A percentile compares a stretch with the other conserved stretches of the same genome.
Conservation (phyloP, 495 filamentous ascomycete species). For the Chaetomium cochliodes region DNA sequence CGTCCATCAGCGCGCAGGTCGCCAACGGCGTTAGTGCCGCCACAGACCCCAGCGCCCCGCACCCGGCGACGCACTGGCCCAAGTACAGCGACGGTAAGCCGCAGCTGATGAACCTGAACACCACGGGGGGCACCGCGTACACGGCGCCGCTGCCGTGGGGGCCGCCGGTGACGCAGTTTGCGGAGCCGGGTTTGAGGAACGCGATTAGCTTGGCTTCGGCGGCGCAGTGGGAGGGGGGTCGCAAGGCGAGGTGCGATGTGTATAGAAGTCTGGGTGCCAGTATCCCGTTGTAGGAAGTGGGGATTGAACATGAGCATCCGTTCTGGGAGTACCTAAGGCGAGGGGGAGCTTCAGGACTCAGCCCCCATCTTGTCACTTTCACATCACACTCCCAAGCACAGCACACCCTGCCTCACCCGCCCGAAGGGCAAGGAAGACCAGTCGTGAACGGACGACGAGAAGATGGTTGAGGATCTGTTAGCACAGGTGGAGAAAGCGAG, state of each 20-base stretch:
- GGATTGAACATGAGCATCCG: no score
- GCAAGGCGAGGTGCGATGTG: conserved; percentile 14
- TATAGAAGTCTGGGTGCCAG: conserved; percentile 8
- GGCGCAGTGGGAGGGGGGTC: conserved; percentile 10
- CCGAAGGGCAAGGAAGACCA: no score
- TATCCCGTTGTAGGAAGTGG: no score
- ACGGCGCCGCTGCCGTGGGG: conserved; percentile 29
- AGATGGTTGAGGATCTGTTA: no score
- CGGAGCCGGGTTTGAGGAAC: conserved; percentile 46
- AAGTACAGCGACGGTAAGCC: conserved; percentile 38
- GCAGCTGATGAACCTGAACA: conserved; percentile 53
- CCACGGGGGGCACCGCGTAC: conserved; percentile 49
- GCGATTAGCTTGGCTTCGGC: conserved; percentile 40
- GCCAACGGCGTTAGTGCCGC: conserved; percentile 46
- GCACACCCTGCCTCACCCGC: no score
- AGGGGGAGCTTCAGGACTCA: no score
- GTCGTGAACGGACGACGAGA: no score
- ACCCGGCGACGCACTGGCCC: conserved; percentile 37
- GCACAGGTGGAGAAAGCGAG: no score
- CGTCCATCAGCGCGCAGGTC: conserved; percentile 48
- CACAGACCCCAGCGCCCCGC: no score
- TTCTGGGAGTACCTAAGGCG: no score
- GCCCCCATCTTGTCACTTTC: no score
- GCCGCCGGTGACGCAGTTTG: conserved; percentile 35
- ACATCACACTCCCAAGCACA: no score